Evolutionary conservation across 2,329 filamentous ascomycete species (phyloP).

Genomic region (Alternaria hordeiaustralica): DNA sequence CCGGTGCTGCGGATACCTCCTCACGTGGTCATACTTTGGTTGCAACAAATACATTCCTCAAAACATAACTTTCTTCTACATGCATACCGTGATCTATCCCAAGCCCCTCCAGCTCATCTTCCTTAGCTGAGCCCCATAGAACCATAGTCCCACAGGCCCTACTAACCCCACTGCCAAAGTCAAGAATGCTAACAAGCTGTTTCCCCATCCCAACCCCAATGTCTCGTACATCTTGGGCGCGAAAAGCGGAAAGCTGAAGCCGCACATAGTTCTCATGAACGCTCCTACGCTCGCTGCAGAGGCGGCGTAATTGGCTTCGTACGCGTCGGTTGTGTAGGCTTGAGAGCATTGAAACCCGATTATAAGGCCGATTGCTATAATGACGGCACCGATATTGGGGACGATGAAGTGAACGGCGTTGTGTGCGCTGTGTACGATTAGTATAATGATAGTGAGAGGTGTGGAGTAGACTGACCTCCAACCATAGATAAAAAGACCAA

Average conservation of each 20-base stretch:
- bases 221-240: slow-evolving; percentile 64
- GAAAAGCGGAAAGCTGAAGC: slow-evolving; percentile 64
- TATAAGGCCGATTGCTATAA: slow-evolving; percentile 58
- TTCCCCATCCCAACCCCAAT: slow-evolving; percentile 66
- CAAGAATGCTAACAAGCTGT: slow-evolving; percentile 60
- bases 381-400: slow-evolving; percentile 59
- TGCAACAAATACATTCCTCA: background rate
- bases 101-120: slow-evolving; percentile 27
- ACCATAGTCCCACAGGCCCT: slow-evolving; percentile 54
- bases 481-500: slow-evolving; percentile 59
- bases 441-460: background rate
- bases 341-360: slow-evolving; percentile 64
- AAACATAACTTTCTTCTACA: background rate
- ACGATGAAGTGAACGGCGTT: slow-evolving; percentile 62
- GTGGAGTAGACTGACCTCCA: slow-evolving; percentile 51
- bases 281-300: slow-evolving; percentile 67
- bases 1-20: background rate
- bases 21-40: background rate
- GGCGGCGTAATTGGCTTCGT: slow-evolving; percentile 53
- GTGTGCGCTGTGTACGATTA: slow-evolving; percentile 43
- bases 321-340: slow-evolving; percentile 70
- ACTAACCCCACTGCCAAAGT: slow-evolving; percentile 56
- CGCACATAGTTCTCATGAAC: slow-evolving; percentile 61
- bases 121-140: slow-evolving; percentile 47
- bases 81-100: background rate